Conservation (phyloP, 371 early-diverging fungal species). For the Polyrhizophydium stewartii region DNA sequence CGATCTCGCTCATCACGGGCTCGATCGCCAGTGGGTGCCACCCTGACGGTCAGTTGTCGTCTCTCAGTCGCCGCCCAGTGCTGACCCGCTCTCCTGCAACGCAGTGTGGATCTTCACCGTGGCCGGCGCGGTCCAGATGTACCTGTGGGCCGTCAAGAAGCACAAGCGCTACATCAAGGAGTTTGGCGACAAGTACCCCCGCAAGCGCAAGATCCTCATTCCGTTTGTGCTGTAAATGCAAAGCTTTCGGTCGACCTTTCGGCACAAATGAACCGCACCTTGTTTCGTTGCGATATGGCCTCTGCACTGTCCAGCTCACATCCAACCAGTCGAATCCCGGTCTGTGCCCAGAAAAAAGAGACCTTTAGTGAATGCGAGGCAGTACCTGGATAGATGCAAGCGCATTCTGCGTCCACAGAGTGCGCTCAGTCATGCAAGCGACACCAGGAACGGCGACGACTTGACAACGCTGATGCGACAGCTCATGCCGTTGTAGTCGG, state of each 20-base stretch:
- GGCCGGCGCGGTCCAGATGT: conserved; percentile 86
- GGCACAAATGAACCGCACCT: background rate
- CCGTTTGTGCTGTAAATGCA: conserved; percentile 61
- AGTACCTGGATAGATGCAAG: no score
- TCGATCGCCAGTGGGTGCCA: conserved; percentile 59
- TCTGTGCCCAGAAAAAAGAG: no score
- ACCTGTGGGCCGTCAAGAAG: conserved; percentile 96
- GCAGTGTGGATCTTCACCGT: conserved; percentile 71
- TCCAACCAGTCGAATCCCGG: no score
- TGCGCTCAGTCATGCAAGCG: no score
- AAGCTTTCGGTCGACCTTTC: no score
- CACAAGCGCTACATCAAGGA: conserved; percentile 88
- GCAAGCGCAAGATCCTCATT: conserved; percentile 81
- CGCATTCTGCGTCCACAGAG: no score
- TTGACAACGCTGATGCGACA: background rate
- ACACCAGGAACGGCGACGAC: conserved; percentile 1
- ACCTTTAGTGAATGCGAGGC: no score
- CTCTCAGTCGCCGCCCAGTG: background rate
- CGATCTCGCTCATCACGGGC: conserved; percentile 69
- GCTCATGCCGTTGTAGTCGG: background rate
- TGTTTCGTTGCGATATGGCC: no score
- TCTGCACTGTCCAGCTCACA: no score
- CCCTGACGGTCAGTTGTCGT: background rate
- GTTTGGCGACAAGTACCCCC: conserved; percentile 84
- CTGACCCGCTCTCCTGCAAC: background rate